These are phyloP conservation scores for Vararia minispora DNA, from an alignment of 768 basidiomycete genomes.

Conservation along the genomic window DNA sequence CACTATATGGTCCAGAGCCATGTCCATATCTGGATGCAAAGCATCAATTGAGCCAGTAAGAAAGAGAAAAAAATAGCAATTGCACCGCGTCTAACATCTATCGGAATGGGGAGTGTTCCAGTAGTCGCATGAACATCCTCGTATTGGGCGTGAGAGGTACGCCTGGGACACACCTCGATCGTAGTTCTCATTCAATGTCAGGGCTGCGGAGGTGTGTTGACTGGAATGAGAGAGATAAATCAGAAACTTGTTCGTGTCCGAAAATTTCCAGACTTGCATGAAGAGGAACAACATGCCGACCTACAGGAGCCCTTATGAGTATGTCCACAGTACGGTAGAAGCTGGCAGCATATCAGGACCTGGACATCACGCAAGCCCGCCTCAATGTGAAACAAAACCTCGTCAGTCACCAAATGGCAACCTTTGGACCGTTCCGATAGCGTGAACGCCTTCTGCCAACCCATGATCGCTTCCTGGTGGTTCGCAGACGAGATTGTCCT, in stretches of 20 bases:
- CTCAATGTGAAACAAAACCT: conserved; percentile 54
- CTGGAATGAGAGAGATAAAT: conserved; percentile 26
- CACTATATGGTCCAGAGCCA: conserved; percentile 83
- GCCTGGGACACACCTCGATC: conserved; percentile 48
- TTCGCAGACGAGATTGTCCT: no score
- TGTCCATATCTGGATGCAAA: conserved; percentile 71
- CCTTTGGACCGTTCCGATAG: conserved; percentile 45
- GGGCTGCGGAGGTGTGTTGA: conserved; percentile 68
- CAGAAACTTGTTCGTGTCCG: conserved; percentile 7
- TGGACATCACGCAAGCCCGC: conserved; percentile 59
- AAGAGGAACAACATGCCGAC: conserved; percentile 85
- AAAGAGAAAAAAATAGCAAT: conserved; percentile 2
- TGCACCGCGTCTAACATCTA: conserved; percentile 35
- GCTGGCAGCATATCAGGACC: conserved; percentile 24
- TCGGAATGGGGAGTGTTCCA: not conserved
- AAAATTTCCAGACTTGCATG: conserved; percentile 42
- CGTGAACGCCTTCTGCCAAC: conserved; percentile 82
- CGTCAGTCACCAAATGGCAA: conserved; percentile 78
- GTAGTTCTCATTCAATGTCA: conserved; percentile 85
- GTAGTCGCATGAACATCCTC: no score
- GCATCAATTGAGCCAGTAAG: conserved; percentile 18
- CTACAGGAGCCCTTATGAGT: conserved; percentile 24
- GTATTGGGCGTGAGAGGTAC: conserved; percentile 2
- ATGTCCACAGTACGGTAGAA: not conserved
- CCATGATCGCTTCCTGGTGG: no score